phyloP scores from a whole-genome alignment of 129 eudicot genomes.

The Apium graveolens region DNA sequence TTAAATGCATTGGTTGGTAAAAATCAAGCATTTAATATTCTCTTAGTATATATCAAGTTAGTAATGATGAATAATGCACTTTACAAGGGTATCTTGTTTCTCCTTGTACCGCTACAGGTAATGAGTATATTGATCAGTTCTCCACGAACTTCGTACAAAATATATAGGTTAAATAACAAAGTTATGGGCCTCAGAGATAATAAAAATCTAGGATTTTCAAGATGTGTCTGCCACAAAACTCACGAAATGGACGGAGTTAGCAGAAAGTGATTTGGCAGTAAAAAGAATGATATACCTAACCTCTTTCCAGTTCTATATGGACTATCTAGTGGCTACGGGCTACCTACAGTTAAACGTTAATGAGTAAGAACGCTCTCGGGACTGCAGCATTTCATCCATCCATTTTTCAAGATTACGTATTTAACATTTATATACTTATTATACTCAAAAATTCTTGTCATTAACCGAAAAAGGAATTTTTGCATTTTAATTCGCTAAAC shows the following conservation, averaged over 20 bases:
- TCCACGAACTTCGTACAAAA: not conserved
- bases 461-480: not conserved
- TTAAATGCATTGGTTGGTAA: not conserved
- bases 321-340: too few species aligned
- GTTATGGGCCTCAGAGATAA: not conserved
- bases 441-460: not conserved
- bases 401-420: too few species aligned
- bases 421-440: too few species aligned
- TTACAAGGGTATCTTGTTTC: not conserved
- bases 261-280: not conserved
- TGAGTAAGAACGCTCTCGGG: too few species aligned
- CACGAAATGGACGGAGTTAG: not conserved
- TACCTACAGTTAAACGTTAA: too few species aligned
- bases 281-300: not conserved
- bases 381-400: too few species aligned
- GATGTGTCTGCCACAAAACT: not conserved
- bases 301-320: not conserved
- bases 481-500: not conserved
- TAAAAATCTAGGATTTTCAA: not conserved
- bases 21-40: not conserved
- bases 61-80: not conserved
- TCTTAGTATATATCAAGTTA: not conserved
- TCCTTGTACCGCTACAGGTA: not conserved
- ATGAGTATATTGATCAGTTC: not conserved
- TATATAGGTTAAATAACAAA: not conserved